phyloP scores from a whole-genome alignment of 352 stramenopile genomes.

The Globisporangium paddicum region DNA sequence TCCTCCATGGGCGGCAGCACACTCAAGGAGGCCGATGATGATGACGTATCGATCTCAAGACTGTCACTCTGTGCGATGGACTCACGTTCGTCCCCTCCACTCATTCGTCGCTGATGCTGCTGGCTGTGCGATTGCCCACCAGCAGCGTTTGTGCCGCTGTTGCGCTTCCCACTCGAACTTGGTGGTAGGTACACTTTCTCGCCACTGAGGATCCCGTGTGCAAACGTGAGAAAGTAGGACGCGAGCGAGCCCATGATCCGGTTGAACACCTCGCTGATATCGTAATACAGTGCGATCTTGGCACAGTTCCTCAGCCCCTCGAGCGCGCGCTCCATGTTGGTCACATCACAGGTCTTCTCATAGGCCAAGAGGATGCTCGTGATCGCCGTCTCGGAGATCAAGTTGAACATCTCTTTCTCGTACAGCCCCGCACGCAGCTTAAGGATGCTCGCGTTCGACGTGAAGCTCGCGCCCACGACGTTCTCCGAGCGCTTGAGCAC shows the following conservation, averaged over 20 bases:
- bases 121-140: not conserved
- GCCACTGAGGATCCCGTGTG: constrained; percentile 75
- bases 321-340: constrained; percentile 79
- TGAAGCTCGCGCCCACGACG: constrained; percentile 83
- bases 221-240: constrained; percentile 84
- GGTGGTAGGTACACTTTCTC: constrained; percentile 78
- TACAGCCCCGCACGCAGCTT: constrained; percentile 81
- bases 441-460: constrained; percentile 79
- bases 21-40: not conserved
- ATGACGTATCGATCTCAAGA: not conserved
- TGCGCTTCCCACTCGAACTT: constrained; percentile 26
- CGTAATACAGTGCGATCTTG: constrained; percentile 84
- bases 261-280: constrained; percentile 79
- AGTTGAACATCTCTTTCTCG: constrained; percentile 86
- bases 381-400: constrained; percentile 77
- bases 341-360: constrained; percentile 79
- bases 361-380: constrained; percentile 79
- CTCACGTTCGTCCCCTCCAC: not conserved
- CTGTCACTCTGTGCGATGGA: not conserved
- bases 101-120: constrained; percentile 10
- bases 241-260: constrained; percentile 74
- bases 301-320: constrained; percentile 80
- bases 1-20: constrained; percentile 35
- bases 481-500: constrained; percentile 85
- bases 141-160: not conserved